Evolutionary conservation across 139 green algal species (phyloP), one percentile per base, ranked within the genome.

Genomic region (Chlorella ohadii): DNA sequence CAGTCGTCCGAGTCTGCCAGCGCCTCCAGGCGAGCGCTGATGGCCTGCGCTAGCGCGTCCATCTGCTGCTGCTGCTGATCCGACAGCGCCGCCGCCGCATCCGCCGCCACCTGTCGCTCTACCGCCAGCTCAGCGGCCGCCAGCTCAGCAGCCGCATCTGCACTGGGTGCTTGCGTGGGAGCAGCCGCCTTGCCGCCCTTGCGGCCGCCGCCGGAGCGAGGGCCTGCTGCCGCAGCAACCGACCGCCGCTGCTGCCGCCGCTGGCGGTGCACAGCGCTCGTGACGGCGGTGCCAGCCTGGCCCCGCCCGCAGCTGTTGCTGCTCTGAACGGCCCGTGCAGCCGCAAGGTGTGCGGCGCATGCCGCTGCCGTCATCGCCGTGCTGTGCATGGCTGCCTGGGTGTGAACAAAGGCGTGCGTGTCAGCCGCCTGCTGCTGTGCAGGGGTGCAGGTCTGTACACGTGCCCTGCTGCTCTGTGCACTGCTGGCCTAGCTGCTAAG

Each of bases 11-110:
- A 72, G 4, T 82, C 76, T 19, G 76, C 76, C 3, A 84, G 33
- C 3, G 47, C 67, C 36, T 72, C 66, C 72, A 85, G 82, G 44
- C 36, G 68, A 15, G 65, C 41, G 41, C 74, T 81, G 55, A 89
- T 81, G 13, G 56, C 76, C 70, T 71, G 63, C 23, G 81, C 82
- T 33, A 85, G 57, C 13, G 36, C 39, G 7, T 89, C 86, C 86
- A 89, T 56, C 59, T 64, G 33, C 36, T 51, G 67, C 76, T 85
- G 76, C 76, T 89, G 81, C 56, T 47, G 61, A 1, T 47, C 83
- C 0, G 64, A 78, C 1, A 82, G 74, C 1, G 55, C 82, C 9
- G 71, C 33, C 6, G 63, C 63, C 2, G 51, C 41, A 2, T 51
- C 44, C 15, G 38, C 55, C 1, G 44, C 38, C 34, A 39, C 5